Percentiles rank a stretch among this genome's conserved stretches.
Conservation (phyloP, 2,329 filamentous ascomycete genomes). For the Ilyonectria robusta region DNA sequence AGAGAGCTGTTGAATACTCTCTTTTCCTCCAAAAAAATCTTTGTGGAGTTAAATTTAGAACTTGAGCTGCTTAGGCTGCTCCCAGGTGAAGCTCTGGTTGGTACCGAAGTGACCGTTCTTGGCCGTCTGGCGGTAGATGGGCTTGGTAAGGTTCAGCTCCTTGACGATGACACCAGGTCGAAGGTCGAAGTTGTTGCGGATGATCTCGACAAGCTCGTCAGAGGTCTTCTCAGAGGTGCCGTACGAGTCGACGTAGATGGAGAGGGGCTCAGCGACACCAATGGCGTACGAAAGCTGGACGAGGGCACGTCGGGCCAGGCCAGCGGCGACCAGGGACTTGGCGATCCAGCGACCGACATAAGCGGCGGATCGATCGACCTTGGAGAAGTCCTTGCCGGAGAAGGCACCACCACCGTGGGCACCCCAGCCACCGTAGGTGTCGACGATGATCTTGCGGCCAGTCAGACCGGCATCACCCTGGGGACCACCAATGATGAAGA, state of each 20-base stretch:
- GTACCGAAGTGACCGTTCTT: constrained; percentile 99
- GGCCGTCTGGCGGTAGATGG: constrained; percentile 98
- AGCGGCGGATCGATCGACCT: constrained; percentile 98
- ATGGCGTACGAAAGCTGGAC: constrained; percentile 99
- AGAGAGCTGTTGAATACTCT: constrained; percentile 61
- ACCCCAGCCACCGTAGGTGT: constrained; percentile 99
- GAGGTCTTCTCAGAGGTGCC: constrained; percentile 92
- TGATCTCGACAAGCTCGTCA: constrained; percentile 94
- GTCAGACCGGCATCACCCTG: constrained; percentile 99
- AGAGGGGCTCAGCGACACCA: constrained; percentile 97
- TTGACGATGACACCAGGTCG: constrained; percentile 98
- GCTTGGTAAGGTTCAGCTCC: constrained; percentile 94
- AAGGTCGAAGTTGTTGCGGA: constrained; percentile 96
- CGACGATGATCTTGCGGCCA: constrained; percentile 99
- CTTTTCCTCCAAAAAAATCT: constrained; percentile 38
- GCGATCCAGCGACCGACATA: constrained; percentile 99
- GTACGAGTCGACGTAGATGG: constrained; percentile 98
- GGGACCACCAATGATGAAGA: constrained; percentile 99
- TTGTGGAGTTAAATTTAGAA: constrained; percentile 72
- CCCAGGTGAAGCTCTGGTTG: constrained; percentile 98
- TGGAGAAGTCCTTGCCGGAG: constrained; percentile 99
- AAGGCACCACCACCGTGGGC: constrained; percentile 99
- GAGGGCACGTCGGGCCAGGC: constrained; percentile 90
- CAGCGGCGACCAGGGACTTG: constrained; percentile 94
- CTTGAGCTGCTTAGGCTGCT: constrained; percentile 96